Conservation (phyloP, 441 rosid genomes). For the Dalechampia spathulata region DNA sequence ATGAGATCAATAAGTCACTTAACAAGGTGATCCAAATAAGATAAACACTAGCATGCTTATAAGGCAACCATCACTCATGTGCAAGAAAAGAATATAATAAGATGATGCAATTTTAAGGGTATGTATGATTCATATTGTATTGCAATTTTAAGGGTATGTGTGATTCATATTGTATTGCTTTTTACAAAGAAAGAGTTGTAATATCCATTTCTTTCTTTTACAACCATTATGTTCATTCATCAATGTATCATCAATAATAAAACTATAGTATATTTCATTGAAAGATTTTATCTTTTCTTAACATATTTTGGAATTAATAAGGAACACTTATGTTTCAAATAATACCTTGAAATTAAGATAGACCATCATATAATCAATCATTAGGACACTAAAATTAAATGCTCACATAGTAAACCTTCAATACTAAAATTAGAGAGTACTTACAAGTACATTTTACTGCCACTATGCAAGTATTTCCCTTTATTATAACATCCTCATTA, state of each 20-base stretch:
- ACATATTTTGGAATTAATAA: conserved; percentile 50
- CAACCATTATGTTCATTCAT: background rate
- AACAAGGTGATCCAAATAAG: too few species aligned
- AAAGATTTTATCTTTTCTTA: conserved; percentile 59
- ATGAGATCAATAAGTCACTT: too few species aligned
- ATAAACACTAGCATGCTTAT: too few species aligned
- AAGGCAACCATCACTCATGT: too few species aligned
- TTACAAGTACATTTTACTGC: background rate
- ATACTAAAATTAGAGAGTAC: background rate
- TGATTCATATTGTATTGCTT: conserved; percentile 2
- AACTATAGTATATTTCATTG: conserved; percentile 67
- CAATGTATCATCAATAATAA: conserved; percentile 61
- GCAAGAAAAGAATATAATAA: conserved; percentile 26
- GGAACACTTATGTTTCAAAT: conserved; percentile 33
- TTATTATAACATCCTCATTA: background rate
- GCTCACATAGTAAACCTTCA: conserved; percentile 44
- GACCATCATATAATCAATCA: conserved; percentile 73
- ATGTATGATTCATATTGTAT: conserved; percentile 7
- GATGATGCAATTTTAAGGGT: conserved; percentile 61
- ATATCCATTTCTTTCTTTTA: background rate
- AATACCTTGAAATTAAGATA: conserved; percentile 72
- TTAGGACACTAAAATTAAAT: conserved; percentile 76
- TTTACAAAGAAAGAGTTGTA: background rate
- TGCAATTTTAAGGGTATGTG: too few species aligned
- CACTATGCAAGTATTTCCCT: background rate